Base-by-base conservation (phyloP, 2,329 filamentous ascomycete genomes). In the Aspergillus glaucus region DNA sequence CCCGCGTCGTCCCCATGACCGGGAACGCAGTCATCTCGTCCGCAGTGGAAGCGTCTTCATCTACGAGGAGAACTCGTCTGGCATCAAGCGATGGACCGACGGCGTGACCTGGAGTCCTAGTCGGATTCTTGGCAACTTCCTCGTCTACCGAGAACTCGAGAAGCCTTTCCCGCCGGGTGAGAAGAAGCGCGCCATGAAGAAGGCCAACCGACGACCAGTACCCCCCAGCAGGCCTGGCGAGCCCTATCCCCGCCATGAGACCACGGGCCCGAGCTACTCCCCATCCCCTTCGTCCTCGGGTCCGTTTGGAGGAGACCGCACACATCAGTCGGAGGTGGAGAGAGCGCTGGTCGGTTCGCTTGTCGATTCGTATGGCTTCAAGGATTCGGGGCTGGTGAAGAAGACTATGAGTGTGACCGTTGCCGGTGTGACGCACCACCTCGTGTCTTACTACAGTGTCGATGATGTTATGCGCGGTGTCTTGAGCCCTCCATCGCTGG, bases 41-140 rank as follows among this genome's bases (percentile, higher is more conserved):
- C 80, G 80, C 56, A 94, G 88, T 57, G 91, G 91, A 32, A 86
- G 86, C 56, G 81, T 95, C 43, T 93, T 95, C 69, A 88, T 95
- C 56, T 96, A 95, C 67, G 89, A 95, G 62, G 89, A 95, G 66
- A 85, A 88, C 52, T 85, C 88, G 0, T 94, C 90, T 0, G 89
- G 89, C 4, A 95, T 95, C 71, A 94, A 94, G 72, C 79, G 91
- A 48, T 96, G 91, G 91, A 95, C 90, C 0, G 91, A 96, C 58
- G 90, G 91, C 12, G 82, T 92, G 9, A 85, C 86, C 6, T 96
- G 91, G 91, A 94, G 88, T 58, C 91, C 91, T 0, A 94, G 85
- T 67, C 84, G 87, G 14, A 92, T 94, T 43, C 75, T 92, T 43
- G 86, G 85, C 50, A 93, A 93, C 64, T 94, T 89, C 59, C 78